A percentile compares a stretch with the other conserved stretches of the same genome.
phyloP scores from a whole-genome alignment of 305 asterid species.

The Plantago coronopus region DNA sequence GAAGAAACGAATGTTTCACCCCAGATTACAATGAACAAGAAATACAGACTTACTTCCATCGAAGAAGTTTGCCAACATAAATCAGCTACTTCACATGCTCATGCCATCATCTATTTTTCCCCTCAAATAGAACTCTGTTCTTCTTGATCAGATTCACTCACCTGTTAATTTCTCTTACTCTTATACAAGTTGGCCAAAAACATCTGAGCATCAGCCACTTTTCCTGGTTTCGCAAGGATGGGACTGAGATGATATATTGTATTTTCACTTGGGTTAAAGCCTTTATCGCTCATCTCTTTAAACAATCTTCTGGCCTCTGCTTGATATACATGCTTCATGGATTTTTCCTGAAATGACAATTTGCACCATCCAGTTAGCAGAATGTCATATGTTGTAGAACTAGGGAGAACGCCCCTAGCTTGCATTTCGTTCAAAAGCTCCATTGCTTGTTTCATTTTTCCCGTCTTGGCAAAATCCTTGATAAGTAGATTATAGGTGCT shows the following conservation, averaged over 20 bases:
- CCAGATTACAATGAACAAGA: background rate
- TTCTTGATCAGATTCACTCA: background rate
- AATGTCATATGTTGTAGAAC: slow-evolving; percentile 73
- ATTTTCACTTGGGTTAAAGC: slow-evolving; percentile 55
- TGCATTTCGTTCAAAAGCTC: slow-evolving; percentile 86
- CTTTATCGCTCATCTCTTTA: slow-evolving; percentile 63
- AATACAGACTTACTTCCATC: slow-evolving; percentile 23
- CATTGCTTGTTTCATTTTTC: slow-evolving; percentile 82
- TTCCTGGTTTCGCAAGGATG: slow-evolving; percentile 69
- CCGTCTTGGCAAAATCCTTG: slow-evolving; percentile 62
- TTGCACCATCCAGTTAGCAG: slow-evolving; percentile 78
- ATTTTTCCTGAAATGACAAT: slow-evolving; percentile 48
- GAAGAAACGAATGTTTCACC: too few species aligned
- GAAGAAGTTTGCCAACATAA: slow-evolving; percentile 5
- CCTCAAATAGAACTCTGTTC: slow-evolving; percentile 6
- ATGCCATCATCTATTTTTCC: slow-evolving; percentile 5
- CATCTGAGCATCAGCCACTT: slow-evolving; percentile 60
- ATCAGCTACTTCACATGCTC: slow-evolving; percentile 10
- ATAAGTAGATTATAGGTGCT: slow-evolving; percentile 75
- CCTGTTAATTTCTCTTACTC: slow-evolving; percentile 32
- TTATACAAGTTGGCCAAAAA: slow-evolving; percentile 48
- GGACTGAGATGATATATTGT: slow-evolving; percentile 58
- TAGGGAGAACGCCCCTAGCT: slow-evolving; percentile 55
- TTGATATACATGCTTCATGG: slow-evolving; percentile 41
- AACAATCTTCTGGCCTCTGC: slow-evolving; percentile 66